Percentiles rank a stretch among this genome's conserved stretches.
Conservation (phyloP, 1,284 basidiomycete genomes). For the Heterobasidion annosum region DNA sequence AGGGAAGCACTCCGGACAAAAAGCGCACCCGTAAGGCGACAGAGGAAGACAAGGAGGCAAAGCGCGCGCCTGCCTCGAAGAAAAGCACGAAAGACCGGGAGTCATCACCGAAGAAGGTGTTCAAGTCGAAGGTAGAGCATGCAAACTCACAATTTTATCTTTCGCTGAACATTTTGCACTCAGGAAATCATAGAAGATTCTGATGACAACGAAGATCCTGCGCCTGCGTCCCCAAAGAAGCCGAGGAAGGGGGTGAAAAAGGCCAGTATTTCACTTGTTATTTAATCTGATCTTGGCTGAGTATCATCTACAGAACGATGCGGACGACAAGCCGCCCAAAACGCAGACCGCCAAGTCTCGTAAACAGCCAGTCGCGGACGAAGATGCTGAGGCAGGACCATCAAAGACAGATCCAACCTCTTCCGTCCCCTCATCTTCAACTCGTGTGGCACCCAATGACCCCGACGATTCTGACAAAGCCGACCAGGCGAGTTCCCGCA, state of each 20-base stretch:
- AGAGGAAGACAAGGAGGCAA: not conserved
- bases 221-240: not conserved
- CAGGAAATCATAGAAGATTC: not conserved
- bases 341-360: too few species aligned
- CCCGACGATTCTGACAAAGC: too few species aligned
- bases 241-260: not conserved
- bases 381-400: too few species aligned
- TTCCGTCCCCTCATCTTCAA: too few species aligned
- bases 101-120: not conserved
- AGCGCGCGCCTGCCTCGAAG: not conserved
- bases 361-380: too few species aligned
- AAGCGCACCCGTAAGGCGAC: not conserved
- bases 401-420: too few species aligned
- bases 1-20: not conserved
- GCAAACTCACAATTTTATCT: not conserved
- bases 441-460: too few species aligned
- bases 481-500: too few species aligned
- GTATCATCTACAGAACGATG: not conserved
- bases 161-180: too few species aligned
- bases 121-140: not conserved
- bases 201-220: not conserved
- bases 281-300: not conserved
- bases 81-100: not conserved
- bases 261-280: not conserved
- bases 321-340: not conserved